A percentile compares a stretch with the other conserved stretches of the same genome.
These are phyloP conservation scores for Colletotrichum destructivum DNA, from an alignment of 2,329 filamentous ascomycete species.

Conservation along the genomic window DNA sequence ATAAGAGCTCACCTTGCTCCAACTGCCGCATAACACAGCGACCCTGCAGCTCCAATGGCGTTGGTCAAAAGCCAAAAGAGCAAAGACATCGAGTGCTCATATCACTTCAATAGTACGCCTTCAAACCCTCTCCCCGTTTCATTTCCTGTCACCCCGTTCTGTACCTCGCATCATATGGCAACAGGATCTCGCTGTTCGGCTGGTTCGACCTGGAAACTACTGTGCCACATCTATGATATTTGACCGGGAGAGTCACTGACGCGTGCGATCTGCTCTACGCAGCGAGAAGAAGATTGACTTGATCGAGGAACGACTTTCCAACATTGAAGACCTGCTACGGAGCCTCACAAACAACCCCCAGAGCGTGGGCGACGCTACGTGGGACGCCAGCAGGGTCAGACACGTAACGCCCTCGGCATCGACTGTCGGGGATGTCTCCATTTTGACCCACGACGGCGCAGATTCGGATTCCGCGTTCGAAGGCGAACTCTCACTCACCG, in stretches of 20 bases:
- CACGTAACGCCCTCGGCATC: conserved; percentile 45
- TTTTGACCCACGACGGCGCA: conserved; percentile 52
- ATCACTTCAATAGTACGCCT: conserved; percentile 71
- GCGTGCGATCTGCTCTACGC: background rate
- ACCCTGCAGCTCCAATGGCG: conserved; percentile 68
- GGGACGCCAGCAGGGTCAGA: conserved; percentile 37
- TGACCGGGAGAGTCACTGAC: background rate
- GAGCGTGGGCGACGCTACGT: conserved; percentile 31
- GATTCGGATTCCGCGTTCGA: conserved; percentile 60
- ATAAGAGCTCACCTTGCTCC: conserved; percentile 71
- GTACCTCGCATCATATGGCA: background rate
- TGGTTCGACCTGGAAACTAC: background rate
- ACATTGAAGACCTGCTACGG: conserved; percentile 61
- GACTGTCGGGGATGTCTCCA: conserved; percentile 40
- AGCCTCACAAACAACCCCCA: conserved; percentile 52
- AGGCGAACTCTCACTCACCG: conserved; percentile 64
- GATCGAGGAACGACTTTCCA: conserved; percentile 61
- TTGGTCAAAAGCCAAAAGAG: conserved; percentile 69
- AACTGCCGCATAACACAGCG: conserved; percentile 70
- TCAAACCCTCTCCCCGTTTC: conserved; percentile 8
- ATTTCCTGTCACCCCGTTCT: conserved; percentile 6
- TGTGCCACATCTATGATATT: background rate
- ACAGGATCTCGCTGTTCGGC: background rate
- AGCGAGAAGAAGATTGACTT: conserved; percentile 70
- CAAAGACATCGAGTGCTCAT: conserved; percentile 70